These are phyloP conservation scores for Apiotrichum mycotoxinovorans DNA, from an alignment of 1,284 basidiomycete species.

Conservation along the genomic window DNA sequence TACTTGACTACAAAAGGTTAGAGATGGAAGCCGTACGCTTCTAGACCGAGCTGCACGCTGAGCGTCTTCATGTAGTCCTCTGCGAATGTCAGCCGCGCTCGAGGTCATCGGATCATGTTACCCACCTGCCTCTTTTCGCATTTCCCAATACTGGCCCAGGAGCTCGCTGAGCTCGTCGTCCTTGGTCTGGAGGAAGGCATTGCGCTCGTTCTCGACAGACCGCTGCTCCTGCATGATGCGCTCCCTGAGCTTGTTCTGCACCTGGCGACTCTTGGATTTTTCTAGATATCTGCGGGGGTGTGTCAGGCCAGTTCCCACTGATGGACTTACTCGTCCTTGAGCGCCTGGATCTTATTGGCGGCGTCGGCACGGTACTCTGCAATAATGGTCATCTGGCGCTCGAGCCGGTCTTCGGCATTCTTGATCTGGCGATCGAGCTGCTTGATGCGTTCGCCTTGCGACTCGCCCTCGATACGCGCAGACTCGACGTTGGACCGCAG, in stretches of 20 bases:
- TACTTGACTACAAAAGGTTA: background rate
- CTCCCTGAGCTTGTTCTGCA: conserved; percentile 30
- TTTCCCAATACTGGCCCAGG: conserved; percentile 72
- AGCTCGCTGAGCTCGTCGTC: conserved; percentile 71
- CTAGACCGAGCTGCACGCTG: conserved; percentile 39
- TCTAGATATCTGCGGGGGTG: conserved; percentile 28
- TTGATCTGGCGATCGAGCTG: conserved; percentile 68
- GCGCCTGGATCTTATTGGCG: conserved; percentile 63
- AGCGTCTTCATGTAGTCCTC: conserved; percentile 48
- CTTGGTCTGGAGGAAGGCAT: conserved; percentile 65
- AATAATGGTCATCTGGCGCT: conserved; percentile 66
- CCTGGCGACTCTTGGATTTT: conserved; percentile 29
- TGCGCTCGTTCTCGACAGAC: conserved; percentile 57
- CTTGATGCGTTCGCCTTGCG: conserved; percentile 56
- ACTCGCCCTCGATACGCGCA: conserved; percentile 66
- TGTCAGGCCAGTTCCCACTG: background rate
- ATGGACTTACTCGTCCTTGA: conserved; percentile 67
- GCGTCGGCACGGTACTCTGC: conserved; percentile 68
- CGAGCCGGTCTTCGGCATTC: conserved; percentile 72
- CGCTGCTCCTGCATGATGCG: conserved; percentile 30
- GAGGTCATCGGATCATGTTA: conserved; percentile 1
- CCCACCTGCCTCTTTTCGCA: conserved; percentile 71
- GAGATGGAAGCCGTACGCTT: conserved; percentile 2
- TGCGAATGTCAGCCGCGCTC: conserved; percentile 17
- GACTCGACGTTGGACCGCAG: conserved; percentile 64